Evolutionary conservation across 495 filamentous ascomycete genomes (phyloP), one percentile per base, ranked within the genome.

Genomic region (Neurospora sp.): DNA sequence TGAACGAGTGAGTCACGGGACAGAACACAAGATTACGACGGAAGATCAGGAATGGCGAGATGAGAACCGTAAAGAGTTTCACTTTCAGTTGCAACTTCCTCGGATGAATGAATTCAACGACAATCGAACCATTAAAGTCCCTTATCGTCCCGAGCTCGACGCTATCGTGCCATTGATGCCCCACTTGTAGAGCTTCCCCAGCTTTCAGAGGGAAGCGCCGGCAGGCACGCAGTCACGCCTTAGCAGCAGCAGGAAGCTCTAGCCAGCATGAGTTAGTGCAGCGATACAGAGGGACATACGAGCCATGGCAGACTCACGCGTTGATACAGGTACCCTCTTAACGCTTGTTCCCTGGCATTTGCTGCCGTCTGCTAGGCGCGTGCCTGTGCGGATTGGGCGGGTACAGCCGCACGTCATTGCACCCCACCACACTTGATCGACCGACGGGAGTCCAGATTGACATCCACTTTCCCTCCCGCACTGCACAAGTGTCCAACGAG

Each of bases 351-450:
- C 14, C 27, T 14, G 7, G 0, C 10, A 0, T 65, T 65, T 16
- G 53, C 53, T 65, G 27, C 53, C 27, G 3, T 65, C 53, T 65
- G 53, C 14, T 65, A 65, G 14, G 12, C 22, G 0, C 22, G 2
- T 31, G 53, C 12, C 53, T 65, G 1, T 65, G 53, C 27, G 27
- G 14, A 73, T 73, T 71, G 16, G 38, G 48, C 42, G 17, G 42
- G 35, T 20, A 40, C 38, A 45, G 68, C 40, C 40, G 72, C 40
- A 45, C 72, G 72, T 73, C 72, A 73, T 73, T 27, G 40, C 68
- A 31, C 68, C 72, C 72, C 72, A 65, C 72, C 72, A 73, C 27
- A 70, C 71, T 40, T 69, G 37, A 65, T 65, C 53, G 27, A 2
- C 53, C 53, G 53, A 31, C 27, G 27, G 27, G 27, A 65, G 53